Evolutionary conservation across 257 asterid species (phyloP).

Genomic region (Nicotiana noctiflora): DNA sequence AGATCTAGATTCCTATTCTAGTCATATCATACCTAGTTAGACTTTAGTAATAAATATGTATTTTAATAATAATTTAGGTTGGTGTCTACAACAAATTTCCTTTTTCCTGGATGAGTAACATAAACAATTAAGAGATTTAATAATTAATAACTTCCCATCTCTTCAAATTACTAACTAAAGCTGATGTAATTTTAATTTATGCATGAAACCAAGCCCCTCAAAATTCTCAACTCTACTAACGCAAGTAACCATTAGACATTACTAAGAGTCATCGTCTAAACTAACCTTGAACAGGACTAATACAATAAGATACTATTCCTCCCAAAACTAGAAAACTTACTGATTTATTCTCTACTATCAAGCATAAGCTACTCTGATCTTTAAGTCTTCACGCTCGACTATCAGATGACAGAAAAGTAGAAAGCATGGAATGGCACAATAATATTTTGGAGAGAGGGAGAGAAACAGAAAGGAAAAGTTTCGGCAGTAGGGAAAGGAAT

Average conservation of each 20-base stretch:
- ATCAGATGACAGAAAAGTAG: background rate
- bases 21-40: background rate
- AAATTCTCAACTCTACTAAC: background rate
- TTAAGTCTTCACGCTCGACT: background rate
- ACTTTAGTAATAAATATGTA: background rate
- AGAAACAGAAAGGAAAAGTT: background rate
- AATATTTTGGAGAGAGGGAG: background rate
- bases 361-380: background rate
- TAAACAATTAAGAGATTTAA: background rate
- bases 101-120: background rate
- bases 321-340: background rate
- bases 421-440: background rate
- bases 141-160: background rate
- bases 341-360: background rate
- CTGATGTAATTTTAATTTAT: background rate
- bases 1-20: background rate
- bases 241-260: background rate
- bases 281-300: background rate
- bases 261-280: background rate
- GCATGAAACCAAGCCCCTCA: background rate
- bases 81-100: background rate
- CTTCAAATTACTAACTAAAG: background rate
- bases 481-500: background rate
- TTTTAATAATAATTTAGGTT: background rate
- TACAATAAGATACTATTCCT: background rate